Evolutionary conservation across 2,329 filamentous ascomycete genomes (phyloP).

Genomic region (Aspergillus fischeri): DNA sequence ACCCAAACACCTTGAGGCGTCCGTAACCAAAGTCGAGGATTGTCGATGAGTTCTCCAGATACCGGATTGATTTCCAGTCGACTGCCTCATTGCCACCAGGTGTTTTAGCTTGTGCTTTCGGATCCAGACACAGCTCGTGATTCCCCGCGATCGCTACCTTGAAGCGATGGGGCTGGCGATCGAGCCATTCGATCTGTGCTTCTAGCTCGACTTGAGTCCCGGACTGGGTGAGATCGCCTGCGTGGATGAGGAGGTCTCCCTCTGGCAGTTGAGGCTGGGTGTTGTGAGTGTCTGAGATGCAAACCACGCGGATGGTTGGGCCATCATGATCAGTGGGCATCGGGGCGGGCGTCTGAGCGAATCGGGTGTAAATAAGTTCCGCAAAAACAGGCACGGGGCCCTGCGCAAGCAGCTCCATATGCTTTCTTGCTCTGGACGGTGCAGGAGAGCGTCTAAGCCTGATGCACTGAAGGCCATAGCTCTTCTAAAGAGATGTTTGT

Average conservation of each 20-base stretch:
- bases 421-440: conserved; percentile 1
- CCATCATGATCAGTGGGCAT: not conserved
- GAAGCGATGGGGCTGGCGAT: conserved; percentile 62
- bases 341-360: not conserved
- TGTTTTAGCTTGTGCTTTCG: not conserved
- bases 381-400: not conserved
- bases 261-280: conserved; percentile 17
- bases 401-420: not conserved
- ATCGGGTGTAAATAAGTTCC: not conserved
- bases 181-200: conserved; percentile 71
- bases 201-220: conserved; percentile 69
- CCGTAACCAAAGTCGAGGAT: not conserved
- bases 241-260: conserved; percentile 41
- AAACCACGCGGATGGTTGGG: conserved; percentile 9
- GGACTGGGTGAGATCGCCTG: conserved; percentile 48
- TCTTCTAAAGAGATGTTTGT: too few relatives aligned
- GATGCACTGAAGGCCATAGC: conserved; percentile 27
- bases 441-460: not conserved
- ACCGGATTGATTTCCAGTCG: not conserved
- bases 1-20: conserved; percentile 59
- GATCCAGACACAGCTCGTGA: conserved; percentile 76
- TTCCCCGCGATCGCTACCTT: conserved; percentile 81
- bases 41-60: not conserved
- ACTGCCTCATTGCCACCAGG: not conserved
- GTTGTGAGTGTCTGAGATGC: conserved; percentile 31